phyloP scores from a whole-genome alignment of 1,284 basidiomycete species.

The Porphyrellus sp. region DNA sequence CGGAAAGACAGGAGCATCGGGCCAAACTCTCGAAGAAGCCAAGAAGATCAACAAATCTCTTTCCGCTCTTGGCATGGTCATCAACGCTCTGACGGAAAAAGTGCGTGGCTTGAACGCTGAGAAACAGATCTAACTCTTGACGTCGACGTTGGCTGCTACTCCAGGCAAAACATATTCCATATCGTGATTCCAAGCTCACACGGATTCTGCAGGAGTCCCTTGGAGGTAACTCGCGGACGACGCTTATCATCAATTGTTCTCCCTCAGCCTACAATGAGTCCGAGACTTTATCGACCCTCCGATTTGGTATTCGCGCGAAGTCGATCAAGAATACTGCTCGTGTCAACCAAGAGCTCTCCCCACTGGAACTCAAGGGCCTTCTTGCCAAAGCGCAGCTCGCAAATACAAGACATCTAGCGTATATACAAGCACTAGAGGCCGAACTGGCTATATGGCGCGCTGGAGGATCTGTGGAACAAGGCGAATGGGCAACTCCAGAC shows the following conservation, averaged over 20 bases:
- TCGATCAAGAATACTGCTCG: constrained; percentile 99
- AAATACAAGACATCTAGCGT: constrained; percentile 80
- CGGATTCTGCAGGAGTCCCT: constrained; percentile 99
- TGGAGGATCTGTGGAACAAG: constrained; percentile 83
- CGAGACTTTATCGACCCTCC: constrained; percentile 95
- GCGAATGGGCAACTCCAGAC: constrained; percentile 77
- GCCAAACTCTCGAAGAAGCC: constrained; percentile 97
- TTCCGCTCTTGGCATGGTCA: constrained; percentile 98
- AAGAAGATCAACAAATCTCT: constrained; percentile 99
- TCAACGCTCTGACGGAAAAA: constrained; percentile 98
- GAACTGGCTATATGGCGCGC: constrained; percentile 90
- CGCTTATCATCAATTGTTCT: constrained; percentile 98
- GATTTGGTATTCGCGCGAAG: constrained; percentile 99
- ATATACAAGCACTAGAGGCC: constrained; percentile 87
- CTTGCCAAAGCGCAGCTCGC: constrained; percentile 89
- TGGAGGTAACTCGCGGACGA: constrained; percentile 98
- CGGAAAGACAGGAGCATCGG: constrained; percentile 98
- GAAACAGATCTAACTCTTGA: constrained; percentile 4
- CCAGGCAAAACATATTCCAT: constrained; percentile 95
- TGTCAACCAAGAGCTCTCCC: constrained; percentile 97
- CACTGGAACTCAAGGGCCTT: constrained; percentile 90
- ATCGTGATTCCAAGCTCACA: constrained; percentile 98
- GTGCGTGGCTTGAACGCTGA: constrained; percentile 41
- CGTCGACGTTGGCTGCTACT: constrained; percentile 4
- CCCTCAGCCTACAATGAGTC: constrained; percentile 96